Evolutionary conservation across 108 stramenopile species (phyloP).

Genomic region (Cylindrotheca fusiformis): DNA sequence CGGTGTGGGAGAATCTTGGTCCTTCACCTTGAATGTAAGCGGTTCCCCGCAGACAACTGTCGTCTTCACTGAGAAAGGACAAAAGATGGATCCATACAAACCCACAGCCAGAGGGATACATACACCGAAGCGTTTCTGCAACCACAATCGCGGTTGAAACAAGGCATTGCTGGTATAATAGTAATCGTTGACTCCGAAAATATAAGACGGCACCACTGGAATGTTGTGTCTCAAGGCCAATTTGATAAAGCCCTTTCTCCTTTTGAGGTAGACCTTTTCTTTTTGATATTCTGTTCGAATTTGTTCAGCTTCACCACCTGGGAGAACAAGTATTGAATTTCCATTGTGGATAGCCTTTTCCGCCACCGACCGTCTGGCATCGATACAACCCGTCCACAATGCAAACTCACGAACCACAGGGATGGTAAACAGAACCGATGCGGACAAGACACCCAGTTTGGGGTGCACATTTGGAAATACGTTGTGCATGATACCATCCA

Average conservation of each 20-base stretch:
- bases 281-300: conserved; percentile 32
- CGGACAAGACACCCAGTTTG: conserved; percentile 44
- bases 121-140: conserved; percentile 54
- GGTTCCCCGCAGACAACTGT: conserved; percentile 11
- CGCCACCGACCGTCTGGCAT: conserved; percentile 54
- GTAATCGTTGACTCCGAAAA: conserved; percentile 59
- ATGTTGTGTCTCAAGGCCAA: conserved; percentile 70
- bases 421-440: conserved; percentile 57
- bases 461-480: conserved; percentile 27
- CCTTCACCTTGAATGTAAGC: background rate
- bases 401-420: conserved; percentile 65
- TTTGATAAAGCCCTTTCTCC: conserved; percentile 85
- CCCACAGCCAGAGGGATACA: conserved; percentile 50
- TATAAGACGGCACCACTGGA: conserved; percentile 81
- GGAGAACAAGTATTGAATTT: conserved; percentile 40
- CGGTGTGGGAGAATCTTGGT: conserved; percentile 1
- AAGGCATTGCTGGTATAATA: conserved; percentile 32
- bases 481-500: conserved; percentile 21
- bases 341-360: conserved; percentile 29
- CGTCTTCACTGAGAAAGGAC: conserved; percentile 41
- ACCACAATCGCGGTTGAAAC: conserved; percentile 29
- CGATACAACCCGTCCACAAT: conserved; percentile 55
- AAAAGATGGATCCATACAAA: conserved; percentile 22
- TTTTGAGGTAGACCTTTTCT: conserved; percentile 57
- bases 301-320: conserved; percentile 59